Evolutionary conservation across 345 rosid genomes (phyloP).

Genomic region (Hypericum androsaemum): DNA sequence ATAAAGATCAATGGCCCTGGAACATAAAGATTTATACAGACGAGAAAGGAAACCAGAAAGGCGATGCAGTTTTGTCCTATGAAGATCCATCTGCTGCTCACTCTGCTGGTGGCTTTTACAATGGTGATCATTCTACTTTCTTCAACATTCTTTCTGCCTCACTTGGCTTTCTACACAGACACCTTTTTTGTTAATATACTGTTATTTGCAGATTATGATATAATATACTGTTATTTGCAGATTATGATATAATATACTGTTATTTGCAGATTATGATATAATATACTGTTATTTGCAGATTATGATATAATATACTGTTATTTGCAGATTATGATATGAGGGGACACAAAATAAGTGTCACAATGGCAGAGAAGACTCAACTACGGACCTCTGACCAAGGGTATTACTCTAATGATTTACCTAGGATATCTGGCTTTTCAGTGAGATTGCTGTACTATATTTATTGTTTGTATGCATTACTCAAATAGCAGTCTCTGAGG

Average conservation of each 20-base stretch:
- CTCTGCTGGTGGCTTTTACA: slow-evolving; percentile 82
- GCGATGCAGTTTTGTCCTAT: slow-evolving; percentile 81
- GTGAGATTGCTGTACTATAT: neutral
- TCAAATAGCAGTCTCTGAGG: neutral
- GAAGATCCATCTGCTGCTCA: slow-evolving; percentile 98
- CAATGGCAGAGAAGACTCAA: slow-evolving; percentile 93
- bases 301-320: slow-evolving; percentile 2
- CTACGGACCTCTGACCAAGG: slow-evolving; percentile 59
- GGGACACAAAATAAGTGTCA: slow-evolving; percentile 68
- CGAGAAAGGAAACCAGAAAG: slow-evolving; percentile 82
- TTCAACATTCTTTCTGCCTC: neutral
- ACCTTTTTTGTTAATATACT: too few relatives aligned
- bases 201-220: too few relatives aligned
- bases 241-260: too few relatives aligned
- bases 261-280: neutral
- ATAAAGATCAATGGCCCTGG: slow-evolving; percentile 97
- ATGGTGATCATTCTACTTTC: slow-evolving; percentile 32
- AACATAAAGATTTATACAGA: slow-evolving; percentile 91
- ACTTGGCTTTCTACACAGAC: too few relatives aligned
- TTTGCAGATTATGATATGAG: slow-evolving; percentile 68
- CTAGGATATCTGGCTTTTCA: neutral
- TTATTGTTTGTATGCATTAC: neutral
- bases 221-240: too few relatives aligned
- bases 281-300: neutral
- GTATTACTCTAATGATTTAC: slow-evolving; percentile 22